Base-by-base conservation (phyloP, 139 green algal species). In the Ettlia oleoabundans region DNA sequence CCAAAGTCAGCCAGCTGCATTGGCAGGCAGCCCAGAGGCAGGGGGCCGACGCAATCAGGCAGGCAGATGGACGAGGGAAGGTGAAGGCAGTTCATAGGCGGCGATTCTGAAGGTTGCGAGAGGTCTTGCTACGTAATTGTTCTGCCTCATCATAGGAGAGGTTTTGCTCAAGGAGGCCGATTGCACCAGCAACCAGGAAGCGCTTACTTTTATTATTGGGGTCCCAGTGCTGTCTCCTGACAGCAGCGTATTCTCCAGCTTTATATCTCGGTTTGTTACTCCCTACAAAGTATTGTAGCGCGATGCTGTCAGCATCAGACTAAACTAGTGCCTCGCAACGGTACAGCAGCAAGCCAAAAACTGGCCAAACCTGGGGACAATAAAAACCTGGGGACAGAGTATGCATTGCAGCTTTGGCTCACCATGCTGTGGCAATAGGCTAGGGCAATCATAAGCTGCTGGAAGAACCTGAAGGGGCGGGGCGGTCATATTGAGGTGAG, bases 161-260 rank as follows among this genome's bases (percentile, higher is more conserved):
- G n/a, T n/a, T n/a, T n/a, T n/a, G n/a, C n/a, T n/a, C n/a, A n/a
- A n/a, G n/a, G n/a, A n/a, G n/a, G n/a, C n/a, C n/a, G n/a, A n/a
- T n/a, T n/a, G n/a, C 47, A 58, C 47, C 10, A 58, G 47, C 47
- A 58, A 10, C 10, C 47, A 58, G 47, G 13, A 58, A 58, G 47
- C 47, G 15, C 47, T 24, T 58, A n/a, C n/a, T n/a, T n/a, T n/a
- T n/a, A n/a, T n/a, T n/a, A n/a, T n/a, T n/a, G n/a, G n/a, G n/a
- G n/a, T n/a, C n/a, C n/a, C n/a, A 9, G 82, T 61, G 0, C 61
- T 38, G 51, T 42, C 63, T 68, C 89, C 86, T 68, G 98, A 92
- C 81, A 99, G 88, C 77, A 99, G 91, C 33, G 96, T 98, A 86
- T 99, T 99, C 86, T 99, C 96, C 32, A 99, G 92, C 88, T 98